Percentiles rank a stretch among this genome's conserved stretches.
These are phyloP conservation scores for Rhynchosporium graminicola DNA, from an alignment of 2,329 filamentous ascomycete species.

Conservation along the genomic window DNA sequence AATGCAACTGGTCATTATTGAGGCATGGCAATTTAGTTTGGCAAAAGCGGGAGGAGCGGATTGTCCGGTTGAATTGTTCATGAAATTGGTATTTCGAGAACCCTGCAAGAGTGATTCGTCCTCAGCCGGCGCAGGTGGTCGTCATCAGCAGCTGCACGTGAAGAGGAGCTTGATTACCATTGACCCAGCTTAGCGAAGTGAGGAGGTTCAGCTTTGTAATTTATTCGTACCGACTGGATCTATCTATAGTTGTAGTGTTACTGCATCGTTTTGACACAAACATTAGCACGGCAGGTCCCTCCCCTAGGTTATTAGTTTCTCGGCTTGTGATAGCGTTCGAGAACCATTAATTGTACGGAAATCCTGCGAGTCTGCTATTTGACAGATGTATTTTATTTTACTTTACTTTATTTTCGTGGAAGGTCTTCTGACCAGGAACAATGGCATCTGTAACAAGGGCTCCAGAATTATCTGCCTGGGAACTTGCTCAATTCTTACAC, in stretches of 20 bases:
- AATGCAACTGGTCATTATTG: conserved; percentile 19
- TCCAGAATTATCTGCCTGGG: too few species aligned
- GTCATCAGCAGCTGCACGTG: conserved; percentile 20
- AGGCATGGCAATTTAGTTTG: conserved; percentile 20
- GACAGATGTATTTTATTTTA: too few species aligned
- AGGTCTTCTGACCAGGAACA: too few species aligned
- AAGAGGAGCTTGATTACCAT: conserved; percentile 8
- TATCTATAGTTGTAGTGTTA: background rate
- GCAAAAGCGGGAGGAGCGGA: conserved; percentile 15
- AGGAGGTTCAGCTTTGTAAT: background rate
- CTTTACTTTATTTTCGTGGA: too few species aligned
- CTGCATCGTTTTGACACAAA: background rate
- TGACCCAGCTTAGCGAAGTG: background rate
- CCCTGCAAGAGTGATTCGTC: conserved; percentile 14
- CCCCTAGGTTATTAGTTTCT: conserved; percentile 1
- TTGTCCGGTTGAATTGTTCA: conserved; percentile 15
- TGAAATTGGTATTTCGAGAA: conserved; percentile 15
- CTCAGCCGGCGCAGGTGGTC: conserved; percentile 6
- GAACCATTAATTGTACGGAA: too few species aligned
- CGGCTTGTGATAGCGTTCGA: background rate
- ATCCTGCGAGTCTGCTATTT: too few species aligned
- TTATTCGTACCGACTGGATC: background rate
- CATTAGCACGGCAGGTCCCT: background rate
- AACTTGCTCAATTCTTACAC: too few species aligned
- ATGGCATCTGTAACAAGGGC: too few species aligned